Percentiles rank a stretch among this genome's conserved stretches.
Evolutionary conservation across 805 yeast species (phyloP).

Genomic region (Gaillardinia entomophila): DNA sequence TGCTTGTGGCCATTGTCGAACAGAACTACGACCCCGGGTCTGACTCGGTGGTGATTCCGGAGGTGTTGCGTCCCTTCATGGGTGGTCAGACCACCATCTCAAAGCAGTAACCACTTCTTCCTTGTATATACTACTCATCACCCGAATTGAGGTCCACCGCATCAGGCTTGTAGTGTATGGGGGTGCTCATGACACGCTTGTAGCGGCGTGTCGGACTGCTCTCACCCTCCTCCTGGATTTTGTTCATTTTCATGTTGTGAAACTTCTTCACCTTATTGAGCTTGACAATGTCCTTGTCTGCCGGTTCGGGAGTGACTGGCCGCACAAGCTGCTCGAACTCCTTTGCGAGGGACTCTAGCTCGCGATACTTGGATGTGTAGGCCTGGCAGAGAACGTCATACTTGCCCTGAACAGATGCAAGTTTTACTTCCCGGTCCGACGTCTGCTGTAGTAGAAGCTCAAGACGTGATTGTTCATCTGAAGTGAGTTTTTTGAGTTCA

Average conservation of each 20-base stretch:
- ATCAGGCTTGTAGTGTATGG: neutral
- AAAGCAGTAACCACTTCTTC: slow-evolving; percentile 4
- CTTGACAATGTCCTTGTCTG: neutral
- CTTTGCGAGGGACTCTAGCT: slow-evolving; percentile 14
- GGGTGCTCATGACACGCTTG: neutral
- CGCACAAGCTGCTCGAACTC: slow-evolving; percentile 17
- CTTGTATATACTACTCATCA: too few relatives aligned
- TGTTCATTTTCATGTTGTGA: slow-evolving; percentile 5
- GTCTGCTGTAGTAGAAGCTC: neutral
- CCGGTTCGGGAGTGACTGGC: slow-evolving; percentile 2
- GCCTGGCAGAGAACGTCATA: slow-evolving; percentile 13
- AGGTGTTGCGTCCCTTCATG: slow-evolving; percentile 66
- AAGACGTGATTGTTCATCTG: too few relatives aligned
- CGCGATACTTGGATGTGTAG: slow-evolving; percentile 19
- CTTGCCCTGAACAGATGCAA: slow-evolving; percentile 9
- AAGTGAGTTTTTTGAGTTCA: neutral
- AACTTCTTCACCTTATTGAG: slow-evolving; percentile 4
- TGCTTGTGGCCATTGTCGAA: slow-evolving; percentile 85
- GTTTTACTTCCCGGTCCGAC: neutral
- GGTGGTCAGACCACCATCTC: slow-evolving; percentile 44
- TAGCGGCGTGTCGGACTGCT: neutral
- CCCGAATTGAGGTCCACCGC: neutral
- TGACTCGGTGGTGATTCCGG: slow-evolving; percentile 56
- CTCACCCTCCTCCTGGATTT: neutral
- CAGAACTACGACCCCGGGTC: slow-evolving; percentile 63